Evolutionary conservation across 768 basidiomycete genomes (phyloP).

Genomic region (Boletus tylopilopsis): DNA sequence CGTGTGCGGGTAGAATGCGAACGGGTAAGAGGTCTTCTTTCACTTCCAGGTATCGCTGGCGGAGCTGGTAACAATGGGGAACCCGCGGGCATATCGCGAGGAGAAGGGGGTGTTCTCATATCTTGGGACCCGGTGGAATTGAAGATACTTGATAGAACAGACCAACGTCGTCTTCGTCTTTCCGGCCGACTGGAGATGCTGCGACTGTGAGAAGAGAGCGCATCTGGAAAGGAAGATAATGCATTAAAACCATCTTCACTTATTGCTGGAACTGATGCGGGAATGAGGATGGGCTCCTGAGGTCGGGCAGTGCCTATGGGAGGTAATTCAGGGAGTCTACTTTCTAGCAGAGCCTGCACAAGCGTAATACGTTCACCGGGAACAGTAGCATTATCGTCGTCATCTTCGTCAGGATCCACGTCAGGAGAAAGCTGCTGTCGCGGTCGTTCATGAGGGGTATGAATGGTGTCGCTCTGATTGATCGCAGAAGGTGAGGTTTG

Average conservation of each 20-base stretch:
- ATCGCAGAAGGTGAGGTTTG: slow-evolving; percentile 40
- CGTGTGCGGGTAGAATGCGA: slow-evolving; percentile 24
- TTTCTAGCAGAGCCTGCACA: slow-evolving; percentile 72
- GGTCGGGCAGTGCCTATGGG: slow-evolving; percentile 62
- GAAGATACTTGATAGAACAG: slow-evolving; percentile 54
- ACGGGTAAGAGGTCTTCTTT: slow-evolving; percentile 21
- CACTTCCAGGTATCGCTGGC: slow-evolving; percentile 18
- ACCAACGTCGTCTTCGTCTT: slow-evolving; percentile 66
- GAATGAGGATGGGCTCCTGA: slow-evolving; percentile 67
- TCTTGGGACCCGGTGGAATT: slow-evolving; percentile 21
- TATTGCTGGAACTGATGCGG: slow-evolving; percentile 37
- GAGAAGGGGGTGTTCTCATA: slow-evolving; percentile 27
- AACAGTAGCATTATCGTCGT: slow-evolving; percentile 39
- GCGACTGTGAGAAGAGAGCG: slow-evolving; percentile 30
- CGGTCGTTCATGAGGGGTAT: slow-evolving; percentile 18
- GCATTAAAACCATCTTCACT: slow-evolving; percentile 42
- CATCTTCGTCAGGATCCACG: slow-evolving; percentile 55
- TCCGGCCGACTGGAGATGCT: slow-evolving; percentile 31
- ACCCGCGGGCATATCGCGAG: slow-evolving; percentile 16
- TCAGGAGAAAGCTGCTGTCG: slow-evolving; percentile 36
- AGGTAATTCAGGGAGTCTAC: slow-evolving; percentile 70
- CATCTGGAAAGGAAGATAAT: slow-evolving; percentile 48
- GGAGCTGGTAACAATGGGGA: slow-evolving; percentile 16
- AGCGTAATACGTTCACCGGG: slow-evolving; percentile 64
- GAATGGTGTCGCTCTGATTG: slow-evolving; percentile 19